Evolutionary conservation across 768 basidiomycete species (phyloP), one percentile per base, ranked within the genome.

Genomic region (Leccinum obscurum): DNA sequence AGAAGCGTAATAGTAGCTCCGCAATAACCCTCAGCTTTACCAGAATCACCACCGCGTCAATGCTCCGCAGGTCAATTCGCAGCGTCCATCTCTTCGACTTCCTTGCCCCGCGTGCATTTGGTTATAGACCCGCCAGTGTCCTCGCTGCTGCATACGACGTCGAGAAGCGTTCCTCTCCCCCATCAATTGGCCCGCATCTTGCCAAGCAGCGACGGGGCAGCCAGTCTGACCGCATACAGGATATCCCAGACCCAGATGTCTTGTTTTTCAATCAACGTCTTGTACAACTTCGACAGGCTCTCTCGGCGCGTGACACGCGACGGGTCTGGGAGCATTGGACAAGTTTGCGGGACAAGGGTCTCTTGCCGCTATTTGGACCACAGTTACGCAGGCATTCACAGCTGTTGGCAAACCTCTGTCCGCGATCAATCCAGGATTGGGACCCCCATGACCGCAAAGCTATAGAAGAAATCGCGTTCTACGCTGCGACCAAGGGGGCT

Each of bases 381-480:
- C 78, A 83, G 37, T 58, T 84, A 26, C 74, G 66, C 64, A 66
- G 63, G 61, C 81, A 72, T 62, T 81, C 82, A 6, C 67, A 67
- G 44, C 60, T 77, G 39, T 64, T 83, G 52, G 65, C 67, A 15
- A 57, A 65, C 1, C 57, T 76, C 64, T 70, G 69, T 72, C 70
- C 65, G 41, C 63, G 41, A 26, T 51, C 53, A 46, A 20, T 58
- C 17, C 48, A 65, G 34, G 39, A 55, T 15, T 73, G 76, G 70
- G 66, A 74, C 39, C 65, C 72, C 11, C 56, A 60, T 22, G 65
- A 77, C 22, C 69, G 65, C 61, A 66, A 66, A 22, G 63, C 70
- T 3, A 69, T 81, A 5, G 77, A 81, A 62, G 75, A 80, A 56
- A 79, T 89, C 52, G 83, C 85, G 6, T 54, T 88, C 22, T 68